Conservation (phyloP, 768 basidiomycete genomes). For the Mycena rebaudengoi region DNA sequence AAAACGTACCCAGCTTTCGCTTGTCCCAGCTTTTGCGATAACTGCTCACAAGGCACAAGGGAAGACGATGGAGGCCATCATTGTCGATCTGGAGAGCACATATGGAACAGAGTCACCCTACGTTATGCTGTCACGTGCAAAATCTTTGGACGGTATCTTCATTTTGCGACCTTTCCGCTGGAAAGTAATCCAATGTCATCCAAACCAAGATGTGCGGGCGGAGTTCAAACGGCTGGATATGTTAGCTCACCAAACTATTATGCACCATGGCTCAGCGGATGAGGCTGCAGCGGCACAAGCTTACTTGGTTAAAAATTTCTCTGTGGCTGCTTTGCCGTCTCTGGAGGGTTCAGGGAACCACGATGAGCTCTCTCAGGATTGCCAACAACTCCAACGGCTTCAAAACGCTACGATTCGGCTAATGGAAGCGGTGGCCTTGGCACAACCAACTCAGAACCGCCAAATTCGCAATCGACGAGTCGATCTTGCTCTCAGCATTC, state of each 20-base stretch:
- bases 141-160: not conserved
- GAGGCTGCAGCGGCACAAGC: not conserved
- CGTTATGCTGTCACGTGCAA: conserved; percentile 1
- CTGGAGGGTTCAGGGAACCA: not conserved
- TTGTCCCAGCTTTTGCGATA: conserved; percentile 8
- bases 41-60: conserved; percentile 11
- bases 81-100: conserved; percentile 1
- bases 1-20: not conserved
- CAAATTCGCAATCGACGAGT: too few relatives aligned
- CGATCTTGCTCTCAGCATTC: too few relatives aligned
- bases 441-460: too few relatives aligned
- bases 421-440: too few relatives aligned
- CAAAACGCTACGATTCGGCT: not conserved
- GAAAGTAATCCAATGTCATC: conserved; percentile 3
- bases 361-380: not conserved
- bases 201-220: conserved; percentile 1
- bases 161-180: not conserved
- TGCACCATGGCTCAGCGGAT: not conserved
- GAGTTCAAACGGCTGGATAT: conserved; percentile 8
- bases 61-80: not conserved
- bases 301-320: not conserved
- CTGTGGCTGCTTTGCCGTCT: not conserved
- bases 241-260: not conserved
- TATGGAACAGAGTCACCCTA: not conserved
- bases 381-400: not conserved